Base-by-base conservation (phyloP, 176 grass and related monocot genomes). In the Thalia dealbata region DNA sequence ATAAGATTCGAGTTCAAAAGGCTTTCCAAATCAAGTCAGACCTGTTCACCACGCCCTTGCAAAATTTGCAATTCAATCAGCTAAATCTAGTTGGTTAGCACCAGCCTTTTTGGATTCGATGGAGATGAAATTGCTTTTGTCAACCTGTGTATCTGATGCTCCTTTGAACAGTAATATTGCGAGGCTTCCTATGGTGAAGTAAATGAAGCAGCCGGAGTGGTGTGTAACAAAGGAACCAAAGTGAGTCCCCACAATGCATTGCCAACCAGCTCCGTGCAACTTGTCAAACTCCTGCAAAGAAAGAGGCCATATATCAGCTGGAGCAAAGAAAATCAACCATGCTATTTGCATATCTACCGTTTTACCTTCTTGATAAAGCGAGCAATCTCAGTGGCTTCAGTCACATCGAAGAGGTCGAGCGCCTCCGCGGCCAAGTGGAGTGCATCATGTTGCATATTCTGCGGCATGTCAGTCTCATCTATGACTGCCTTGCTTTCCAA, bases 171-270 rank as follows among this genome's bases (percentile, higher is more conserved):
- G 82, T 78, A 88, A 82, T 71, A 86, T 86, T 8, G 82, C 70
- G 10, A 92, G 80, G 75, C 73, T 88, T 56, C 80, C 86, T 58
- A 88, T 77, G 77, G 71, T 72, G 62, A 96, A 91, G 80, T 96
- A 96, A 68, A 96, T 81, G 76, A 96, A 96, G 48, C 86, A 79
- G 23, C 92, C 92, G 23, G 35, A 80, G 10, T 86, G 81, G 62
- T 89, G 88, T 1, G 88, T 91, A 35, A 91, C 92, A 25, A 96
- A 96, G 41, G 86, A 96, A 48, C 86, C 88, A 16, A 82, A 91
- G 83, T 86, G 81, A 52, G 88, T 88, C 48, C 88, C 91, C 0
- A 96, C 88, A 27, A 91, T 96, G 85, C 88, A 91, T 80, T 91
- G 91, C 91, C 86, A 96, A 0, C 78, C 75, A 26, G 88, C 70